Evolutionary conservation across 2,329 filamentous ascomycete species (phyloP).

Genomic region (Aspergillus ochraceus): DNA sequence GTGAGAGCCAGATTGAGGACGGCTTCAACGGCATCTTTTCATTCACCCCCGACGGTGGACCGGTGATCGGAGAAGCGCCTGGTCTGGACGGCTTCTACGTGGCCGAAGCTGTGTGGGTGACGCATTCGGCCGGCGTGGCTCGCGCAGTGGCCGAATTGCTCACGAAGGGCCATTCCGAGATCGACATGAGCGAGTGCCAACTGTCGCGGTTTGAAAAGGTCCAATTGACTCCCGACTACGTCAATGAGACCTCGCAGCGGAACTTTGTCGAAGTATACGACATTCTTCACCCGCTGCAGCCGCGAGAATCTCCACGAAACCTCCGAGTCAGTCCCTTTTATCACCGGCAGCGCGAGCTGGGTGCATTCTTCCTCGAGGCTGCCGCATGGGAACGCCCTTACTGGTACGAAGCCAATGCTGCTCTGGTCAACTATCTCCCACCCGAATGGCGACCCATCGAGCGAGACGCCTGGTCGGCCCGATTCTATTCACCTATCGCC

Average conservation of each 20-base stretch:
- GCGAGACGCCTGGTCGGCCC: constrained; percentile 60
- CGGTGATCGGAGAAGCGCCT: constrained; percentile 59
- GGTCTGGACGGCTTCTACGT: constrained; percentile 63
- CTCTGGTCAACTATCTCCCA: constrained; percentile 54
- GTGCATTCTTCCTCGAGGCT: constrained; percentile 56
- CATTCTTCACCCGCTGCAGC: constrained; percentile 62
- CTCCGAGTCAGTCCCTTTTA: constrained; percentile 62
- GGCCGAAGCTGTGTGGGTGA: constrained; percentile 67
- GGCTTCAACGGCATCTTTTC: constrained; percentile 68
- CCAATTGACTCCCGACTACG: constrained; percentile 56
- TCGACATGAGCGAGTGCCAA: constrained; percentile 62
- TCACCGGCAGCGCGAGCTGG: constrained; percentile 53
- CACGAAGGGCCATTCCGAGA: constrained; percentile 55
- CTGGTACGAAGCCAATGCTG: constrained; percentile 60
- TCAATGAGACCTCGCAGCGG: constrained; percentile 59
- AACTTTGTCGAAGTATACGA: constrained; percentile 67
- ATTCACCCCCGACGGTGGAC: constrained; percentile 64
- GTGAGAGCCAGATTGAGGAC: constrained; percentile 53
- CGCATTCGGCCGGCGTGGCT: constrained; percentile 64
- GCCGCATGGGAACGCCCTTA: constrained; percentile 64
- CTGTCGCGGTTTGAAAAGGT: constrained; percentile 62
- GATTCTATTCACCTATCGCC: constrained; percentile 59
- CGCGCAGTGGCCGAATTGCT: constrained; percentile 60
- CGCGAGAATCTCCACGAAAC: constrained; percentile 57
- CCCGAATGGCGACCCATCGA: constrained; percentile 55